Base-by-base conservation (phyloP, 179 eudicot genomes). In the Nepenthes alata region DNA sequence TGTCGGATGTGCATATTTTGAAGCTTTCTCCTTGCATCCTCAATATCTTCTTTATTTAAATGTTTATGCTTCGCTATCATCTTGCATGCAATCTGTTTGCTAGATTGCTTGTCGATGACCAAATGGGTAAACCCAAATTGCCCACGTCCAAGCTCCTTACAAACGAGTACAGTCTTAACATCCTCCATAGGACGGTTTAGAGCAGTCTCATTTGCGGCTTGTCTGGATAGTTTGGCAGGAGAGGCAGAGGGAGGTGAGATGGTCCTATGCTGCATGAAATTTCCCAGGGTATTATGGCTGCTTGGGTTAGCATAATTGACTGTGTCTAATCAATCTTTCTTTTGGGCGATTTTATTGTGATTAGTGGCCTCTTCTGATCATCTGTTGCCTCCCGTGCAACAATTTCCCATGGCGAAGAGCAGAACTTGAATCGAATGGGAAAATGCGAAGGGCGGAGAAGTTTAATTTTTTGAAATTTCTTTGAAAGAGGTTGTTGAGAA, bases 141-240 rank as follows among this genome's bases (percentile, higher is more conserved):
- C 2, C 91, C 88, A 2, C 91, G 66, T 2, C 91, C 91, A 8
- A 85, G 81, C 75, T 85, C 91, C 69, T 85, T 85, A 7, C 88
- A 10, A 85, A 74, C 47, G 77, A 67, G 68, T 85, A 85, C 1
- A 53, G 71, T 8, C 39, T 82, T 78, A 8, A 85, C 77, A 25
- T 85, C 91, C 41, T 78, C 88, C 91, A 83, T 85, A 5, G 88
- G 88, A 3, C 88, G 79, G 7, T 85, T 85, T 13, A 85, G 58
- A 8, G 83, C 91, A 0, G 76, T 78, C 0, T 88, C 91, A 5
- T 74, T 74, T 0, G 72, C 74, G 37, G 68, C 41, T 0, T 73
- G 50, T 52, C 76, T 81, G 58, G 77, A 47, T 0, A 70, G 57
- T 64, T 71, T 75, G 12, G 61, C 2, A 35, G 67, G 69, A 4